These are phyloP conservation scores for Acarospora socialis DNA, from an alignment of 2,329 filamentous ascomycete genomes.

Conservation along the genomic window DNA sequence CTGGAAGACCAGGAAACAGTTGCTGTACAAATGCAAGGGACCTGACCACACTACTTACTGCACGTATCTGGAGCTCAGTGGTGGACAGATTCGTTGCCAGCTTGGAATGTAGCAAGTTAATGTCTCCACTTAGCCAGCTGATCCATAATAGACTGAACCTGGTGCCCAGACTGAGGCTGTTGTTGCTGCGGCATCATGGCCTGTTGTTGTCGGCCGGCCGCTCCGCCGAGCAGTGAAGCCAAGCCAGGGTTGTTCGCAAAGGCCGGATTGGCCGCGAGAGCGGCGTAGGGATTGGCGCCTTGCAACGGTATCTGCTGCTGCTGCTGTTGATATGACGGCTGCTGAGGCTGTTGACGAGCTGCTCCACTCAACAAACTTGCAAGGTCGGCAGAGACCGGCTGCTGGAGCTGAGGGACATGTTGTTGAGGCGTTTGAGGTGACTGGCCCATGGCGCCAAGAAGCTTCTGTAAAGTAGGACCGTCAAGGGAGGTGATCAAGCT, in stretches of 20 bases:
- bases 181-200: conserved; percentile 1
- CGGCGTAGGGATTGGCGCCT: conserved; percentile 9
- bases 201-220: conserved; percentile 8
- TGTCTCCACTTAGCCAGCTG: conserved; percentile 33
- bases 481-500: conserved; percentile 55
- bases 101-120: conserved; percentile 16
- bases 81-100: neutral
- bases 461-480: conserved; percentile 52
- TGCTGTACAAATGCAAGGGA: no score
- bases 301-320: conserved; percentile 20
- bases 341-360: conserved; percentile 23
- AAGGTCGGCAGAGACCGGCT: conserved; percentile 21
- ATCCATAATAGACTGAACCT: conserved; percentile 35
- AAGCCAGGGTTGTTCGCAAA: conserved; percentile 16
- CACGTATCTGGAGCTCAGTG: neutral
- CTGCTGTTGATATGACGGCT: conserved; percentile 18
- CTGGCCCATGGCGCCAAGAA: conserved; percentile 47
- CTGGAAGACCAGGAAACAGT: no score
- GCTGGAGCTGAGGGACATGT: conserved; percentile 21
- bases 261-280: conserved; percentile 11
- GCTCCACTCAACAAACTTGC: conserved; percentile 27
- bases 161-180: conserved; percentile 17
- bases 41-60: no score
- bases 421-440: conserved; percentile 24
- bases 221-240: conserved; percentile 16